A percentile compares a stretch with the other conserved stretches of the same genome.
phyloP scores from a whole-genome alignment of 306 rosid species.

The Vachellia pachyceras region DNA sequence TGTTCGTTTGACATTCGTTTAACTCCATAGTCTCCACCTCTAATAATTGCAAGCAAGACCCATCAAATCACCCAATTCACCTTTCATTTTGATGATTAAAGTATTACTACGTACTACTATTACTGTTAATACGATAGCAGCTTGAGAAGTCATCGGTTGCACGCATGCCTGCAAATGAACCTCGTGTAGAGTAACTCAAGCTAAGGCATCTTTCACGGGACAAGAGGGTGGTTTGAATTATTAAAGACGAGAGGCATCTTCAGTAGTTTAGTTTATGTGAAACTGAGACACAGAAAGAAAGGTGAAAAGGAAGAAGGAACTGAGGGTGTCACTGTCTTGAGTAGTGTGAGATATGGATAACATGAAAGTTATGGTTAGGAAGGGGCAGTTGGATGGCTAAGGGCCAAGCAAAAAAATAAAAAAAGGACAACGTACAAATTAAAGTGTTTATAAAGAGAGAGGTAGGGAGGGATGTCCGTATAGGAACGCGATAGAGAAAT shows the following conservation, averaged over 20 bases:
- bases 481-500: too few relatives aligned
- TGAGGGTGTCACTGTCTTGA: slow-evolving; percentile 26
- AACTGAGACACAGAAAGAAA: neutral
- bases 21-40: slow-evolving; percentile 1
- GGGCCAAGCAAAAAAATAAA: slow-evolving; percentile 30
- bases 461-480: neutral
- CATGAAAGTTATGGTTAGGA: neutral
- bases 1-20: slow-evolving; percentile 16
- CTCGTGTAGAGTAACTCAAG: neutral
- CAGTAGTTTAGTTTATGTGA: neutral
- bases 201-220: slow-evolving; percentile 31
- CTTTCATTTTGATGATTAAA: neutral
- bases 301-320: neutral
- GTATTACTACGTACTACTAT: neutral
- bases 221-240: slow-evolving; percentile 13
- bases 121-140: neutral
- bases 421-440: neutral
- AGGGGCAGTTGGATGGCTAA: slow-evolving; percentile 25
- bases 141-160: neutral
- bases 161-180: neutral
- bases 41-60: neutral
- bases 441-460: neutral
- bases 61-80: neutral
- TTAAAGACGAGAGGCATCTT: slow-evolving; percentile 25
- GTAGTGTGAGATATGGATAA: slow-evolving; percentile 33